Evolutionary conservation across 2,329 filamentous ascomycete genomes (phyloP).

Genomic region (Alternaria arborescens): DNA sequence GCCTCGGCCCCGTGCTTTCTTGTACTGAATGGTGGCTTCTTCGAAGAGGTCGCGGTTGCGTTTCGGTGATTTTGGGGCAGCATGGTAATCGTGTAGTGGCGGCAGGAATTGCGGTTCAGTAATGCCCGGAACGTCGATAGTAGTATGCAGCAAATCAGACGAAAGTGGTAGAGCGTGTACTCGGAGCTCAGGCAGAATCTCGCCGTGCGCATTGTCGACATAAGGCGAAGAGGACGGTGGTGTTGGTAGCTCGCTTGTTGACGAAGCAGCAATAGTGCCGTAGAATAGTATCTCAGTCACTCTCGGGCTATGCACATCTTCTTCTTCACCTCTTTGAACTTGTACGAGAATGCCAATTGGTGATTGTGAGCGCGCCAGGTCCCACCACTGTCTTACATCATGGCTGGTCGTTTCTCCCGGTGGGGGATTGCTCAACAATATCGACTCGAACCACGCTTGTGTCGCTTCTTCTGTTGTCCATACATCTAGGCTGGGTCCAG

Average conservation of each 20-base stretch:
- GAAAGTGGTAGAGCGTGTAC: slow-evolving; percentile 56
- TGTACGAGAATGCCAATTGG: slow-evolving; percentile 52
- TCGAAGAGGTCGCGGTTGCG: slow-evolving; percentile 59
- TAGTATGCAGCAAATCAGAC: slow-evolving; percentile 49
- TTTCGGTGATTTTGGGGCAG: slow-evolving; percentile 46
- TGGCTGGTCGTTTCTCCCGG: slow-evolving; percentile 4
- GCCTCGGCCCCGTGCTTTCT: slow-evolving; percentile 53
- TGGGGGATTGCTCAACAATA: slow-evolving; percentile 39
- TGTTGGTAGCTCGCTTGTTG: slow-evolving; percentile 36
- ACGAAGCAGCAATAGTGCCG: slow-evolving; percentile 42
- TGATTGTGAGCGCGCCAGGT: slow-evolving; percentile 47
- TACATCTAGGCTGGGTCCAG: slow-evolving; percentile 51
- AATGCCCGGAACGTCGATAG: slow-evolving; percentile 2
- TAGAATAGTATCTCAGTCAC: slow-evolving; percentile 59
- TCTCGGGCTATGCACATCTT: slow-evolving; percentile 14
- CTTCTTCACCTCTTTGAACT: slow-evolving; percentile 24
- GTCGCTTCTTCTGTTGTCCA: slow-evolving; percentile 47
- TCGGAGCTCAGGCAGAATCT: slow-evolving; percentile 38
- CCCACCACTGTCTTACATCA: slow-evolving; percentile 48
- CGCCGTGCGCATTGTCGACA: slow-evolving; percentile 10
- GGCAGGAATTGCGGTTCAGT: slow-evolving; percentile 48
- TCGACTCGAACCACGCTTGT: slow-evolving; percentile 52
- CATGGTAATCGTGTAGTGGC: slow-evolving; percentile 31
- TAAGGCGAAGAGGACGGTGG: slow-evolving; percentile 46
- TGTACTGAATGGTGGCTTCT: slow-evolving; percentile 55